Percentiles rank a stretch among this genome's conserved stretches.
These are phyloP conservation scores for Botrytis fabae DNA, from an alignment of 2,329 filamentous ascomycete species.

Conservation along the genomic window DNA sequence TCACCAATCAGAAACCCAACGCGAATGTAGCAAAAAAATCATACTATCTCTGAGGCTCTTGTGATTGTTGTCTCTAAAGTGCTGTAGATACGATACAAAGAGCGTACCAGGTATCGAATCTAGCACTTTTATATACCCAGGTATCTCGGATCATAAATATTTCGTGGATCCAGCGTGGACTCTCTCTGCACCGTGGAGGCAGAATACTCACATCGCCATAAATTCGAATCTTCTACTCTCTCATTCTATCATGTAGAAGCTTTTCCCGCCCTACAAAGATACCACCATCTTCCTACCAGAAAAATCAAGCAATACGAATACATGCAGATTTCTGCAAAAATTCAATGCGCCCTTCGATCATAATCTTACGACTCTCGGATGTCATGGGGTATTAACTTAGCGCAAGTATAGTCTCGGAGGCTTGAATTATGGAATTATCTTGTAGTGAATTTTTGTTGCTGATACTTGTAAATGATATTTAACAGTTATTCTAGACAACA, in stretches of 20 bases:
- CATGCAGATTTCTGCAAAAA: too few species aligned
- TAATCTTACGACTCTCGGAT: not conserved
- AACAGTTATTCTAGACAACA: too few species aligned
- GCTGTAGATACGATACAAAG: not conserved
- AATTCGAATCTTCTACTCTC: not conserved
- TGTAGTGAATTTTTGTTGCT: not conserved
- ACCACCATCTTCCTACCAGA: accelerated
- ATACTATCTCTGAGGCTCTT: not conserved
- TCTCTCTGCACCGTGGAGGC: too few species aligned
- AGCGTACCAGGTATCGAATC: not conserved
- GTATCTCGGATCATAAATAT: not conserved
- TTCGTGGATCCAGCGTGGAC: too few species aligned
- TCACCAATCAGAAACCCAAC: accelerated
- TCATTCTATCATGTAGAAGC: accelerated
- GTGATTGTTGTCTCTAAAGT: too few species aligned
- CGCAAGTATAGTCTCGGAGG: not conserved
- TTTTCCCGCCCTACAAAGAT: accelerated
- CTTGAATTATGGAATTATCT: not conserved
- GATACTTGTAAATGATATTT: not conserved
- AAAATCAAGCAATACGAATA: not conserved
- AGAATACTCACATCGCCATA: not conserved
- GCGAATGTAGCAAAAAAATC: not conserved
- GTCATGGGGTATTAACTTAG: accelerated
- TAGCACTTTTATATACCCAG: not conserved
- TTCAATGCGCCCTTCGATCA: too few species aligned